Conservation (phyloP, 176 grass and related monocot species). For the Thinopyrum elongatum region DNA sequence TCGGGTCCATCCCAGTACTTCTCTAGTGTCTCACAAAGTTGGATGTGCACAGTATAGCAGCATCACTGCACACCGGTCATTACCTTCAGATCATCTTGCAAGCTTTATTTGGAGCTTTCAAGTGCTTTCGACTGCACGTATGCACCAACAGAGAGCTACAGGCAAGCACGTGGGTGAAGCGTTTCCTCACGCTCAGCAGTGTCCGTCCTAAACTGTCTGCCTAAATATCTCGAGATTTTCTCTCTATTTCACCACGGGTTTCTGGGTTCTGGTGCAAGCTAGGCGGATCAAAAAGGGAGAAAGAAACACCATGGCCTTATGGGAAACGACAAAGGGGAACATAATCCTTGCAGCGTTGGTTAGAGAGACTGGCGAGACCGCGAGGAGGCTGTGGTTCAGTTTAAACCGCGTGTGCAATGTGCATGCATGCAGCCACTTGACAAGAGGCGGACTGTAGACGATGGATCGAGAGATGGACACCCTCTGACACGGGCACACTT, state of each 20-base stretch:
- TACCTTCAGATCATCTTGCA: not conserved
- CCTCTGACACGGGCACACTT: not conserved
- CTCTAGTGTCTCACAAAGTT: too few relatives aligned
- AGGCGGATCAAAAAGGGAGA: not conserved
- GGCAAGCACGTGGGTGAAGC: too few relatives aligned
- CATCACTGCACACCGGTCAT: not conserved
- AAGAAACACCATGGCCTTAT: not conserved
- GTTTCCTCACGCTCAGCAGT: not conserved
- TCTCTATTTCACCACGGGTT: not conserved
- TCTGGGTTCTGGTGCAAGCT: not conserved
- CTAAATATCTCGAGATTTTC: not conserved
- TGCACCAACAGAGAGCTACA: not conserved
- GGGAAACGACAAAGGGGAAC: not conserved
- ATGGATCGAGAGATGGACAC: not conserved
- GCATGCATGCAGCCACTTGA: not conserved
- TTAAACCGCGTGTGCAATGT: not conserved
- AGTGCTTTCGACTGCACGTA: slow-evolving; percentile 8
- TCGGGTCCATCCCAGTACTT: too few relatives aligned
- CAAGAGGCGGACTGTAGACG: not conserved
- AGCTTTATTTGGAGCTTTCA: not conserved
- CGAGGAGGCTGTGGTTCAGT: not conserved
- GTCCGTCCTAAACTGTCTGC: not conserved
- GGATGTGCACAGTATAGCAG: not conserved
- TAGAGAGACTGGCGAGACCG: not conserved
- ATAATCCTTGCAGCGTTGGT: not conserved